Evolutionary conservation across 345 rosid genomes (phyloP).

Genomic region (Eucalyptus curtisii): DNA sequence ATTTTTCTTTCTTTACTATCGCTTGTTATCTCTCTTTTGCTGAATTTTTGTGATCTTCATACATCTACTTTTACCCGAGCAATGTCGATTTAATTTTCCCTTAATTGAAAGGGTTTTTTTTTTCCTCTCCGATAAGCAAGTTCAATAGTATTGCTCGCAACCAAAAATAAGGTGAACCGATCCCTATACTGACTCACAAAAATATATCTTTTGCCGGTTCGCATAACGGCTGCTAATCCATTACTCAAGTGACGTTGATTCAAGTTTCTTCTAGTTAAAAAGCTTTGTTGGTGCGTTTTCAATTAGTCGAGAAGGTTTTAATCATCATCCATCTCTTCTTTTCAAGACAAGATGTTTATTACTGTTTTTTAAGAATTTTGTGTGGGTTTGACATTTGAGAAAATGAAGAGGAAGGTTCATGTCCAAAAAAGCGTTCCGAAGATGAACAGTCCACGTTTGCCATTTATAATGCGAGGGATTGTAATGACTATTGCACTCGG

Average conservation of each 20-base stretch:
- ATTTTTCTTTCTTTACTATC: neutral
- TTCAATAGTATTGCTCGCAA: neutral
- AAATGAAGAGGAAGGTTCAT: too few species aligned
- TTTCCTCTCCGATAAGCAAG: neutral
- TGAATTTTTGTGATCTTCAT: neutral
- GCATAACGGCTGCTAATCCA: neutral
- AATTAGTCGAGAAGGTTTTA: neutral
- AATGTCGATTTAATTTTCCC: too few species aligned
- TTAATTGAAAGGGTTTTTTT: too few species aligned
- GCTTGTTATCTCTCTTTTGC: neutral
- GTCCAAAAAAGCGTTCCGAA: neutral
- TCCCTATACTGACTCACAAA: neutral
- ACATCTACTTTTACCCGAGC: neutral
- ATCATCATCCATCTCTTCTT: neutral
- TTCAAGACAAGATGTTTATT: too few species aligned
- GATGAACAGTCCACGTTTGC: neutral
- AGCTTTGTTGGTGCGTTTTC: neutral
- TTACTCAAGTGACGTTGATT: neutral
- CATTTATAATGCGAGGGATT: neutral
- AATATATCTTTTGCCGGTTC: rapidly evolving
- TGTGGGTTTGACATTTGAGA: neutral
- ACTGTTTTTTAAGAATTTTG: too few species aligned
- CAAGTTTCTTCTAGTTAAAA: neutral
- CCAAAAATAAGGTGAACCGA: too few species aligned
- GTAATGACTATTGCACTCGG: neutral